These are phyloP conservation scores for Beauveria scarabaeidicola DNA, from an alignment of 2,329 filamentous ascomycete species.

Conservation along the genomic window DNA sequence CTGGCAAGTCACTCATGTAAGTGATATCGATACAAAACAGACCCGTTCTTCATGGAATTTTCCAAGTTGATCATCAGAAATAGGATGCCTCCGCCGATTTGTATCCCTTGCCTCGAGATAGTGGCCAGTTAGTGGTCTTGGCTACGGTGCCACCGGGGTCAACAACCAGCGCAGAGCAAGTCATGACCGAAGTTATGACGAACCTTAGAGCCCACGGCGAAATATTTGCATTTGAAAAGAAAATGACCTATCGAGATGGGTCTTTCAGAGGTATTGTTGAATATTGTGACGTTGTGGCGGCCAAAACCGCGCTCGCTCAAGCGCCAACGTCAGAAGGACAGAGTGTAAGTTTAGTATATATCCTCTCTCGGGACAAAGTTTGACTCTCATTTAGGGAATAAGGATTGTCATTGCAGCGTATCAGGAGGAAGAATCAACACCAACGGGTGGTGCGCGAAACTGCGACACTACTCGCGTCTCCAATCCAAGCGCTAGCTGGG, in stretches of 20 bases:
- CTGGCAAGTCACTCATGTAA: slow-evolving; percentile 32
- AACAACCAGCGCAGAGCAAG: slow-evolving; percentile 23
- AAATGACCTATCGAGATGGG: slow-evolving; percentile 31
- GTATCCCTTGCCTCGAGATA: slow-evolving; percentile 10
- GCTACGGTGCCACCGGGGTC: slow-evolving; percentile 16
- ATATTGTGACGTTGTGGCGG: slow-evolving; percentile 41
- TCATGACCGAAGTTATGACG: slow-evolving; percentile 22
- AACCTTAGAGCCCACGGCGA: slow-evolving; percentile 39
- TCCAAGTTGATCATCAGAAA: not conserved
- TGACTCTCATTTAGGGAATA: not conserved
- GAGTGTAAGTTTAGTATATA: not conserved
- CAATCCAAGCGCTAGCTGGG: not conserved
- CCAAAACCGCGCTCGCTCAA: slow-evolving; percentile 30
- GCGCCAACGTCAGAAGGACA: slow-evolving; percentile 16
- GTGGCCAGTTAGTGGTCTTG: slow-evolving; percentile 23
- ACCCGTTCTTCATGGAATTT: not conserved
- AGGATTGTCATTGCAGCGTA: not conserved
- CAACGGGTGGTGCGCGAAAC: not conserved
- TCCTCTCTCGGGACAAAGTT: not conserved
- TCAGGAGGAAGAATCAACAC: not conserved
- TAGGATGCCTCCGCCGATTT: slow-evolving; percentile 10
- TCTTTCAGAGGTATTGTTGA: slow-evolving; percentile 42
- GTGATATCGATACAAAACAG: slow-evolving; percentile 10
- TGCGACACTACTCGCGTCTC: not conserved
- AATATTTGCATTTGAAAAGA: slow-evolving; percentile 42